These are phyloP conservation scores for Microdochium paspali DNA, from an alignment of 2,329 filamentous ascomycete genomes.

Conservation along the genomic window DNA sequence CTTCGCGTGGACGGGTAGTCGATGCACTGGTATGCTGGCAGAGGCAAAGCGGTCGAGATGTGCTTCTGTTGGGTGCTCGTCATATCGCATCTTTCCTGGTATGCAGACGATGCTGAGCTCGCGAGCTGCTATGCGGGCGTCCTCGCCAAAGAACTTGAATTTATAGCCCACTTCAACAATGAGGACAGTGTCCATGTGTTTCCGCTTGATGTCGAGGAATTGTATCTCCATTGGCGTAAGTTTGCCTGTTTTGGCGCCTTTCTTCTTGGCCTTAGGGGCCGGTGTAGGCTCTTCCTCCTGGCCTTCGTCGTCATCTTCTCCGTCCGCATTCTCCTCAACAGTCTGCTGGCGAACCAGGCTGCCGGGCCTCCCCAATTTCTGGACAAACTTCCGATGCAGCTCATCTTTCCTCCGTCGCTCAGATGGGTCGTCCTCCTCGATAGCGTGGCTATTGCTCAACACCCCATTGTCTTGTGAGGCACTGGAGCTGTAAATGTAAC, in stretches of 20 bases:
- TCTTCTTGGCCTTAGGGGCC: slow-evolving; percentile 52
- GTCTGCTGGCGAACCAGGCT: slow-evolving; percentile 56
- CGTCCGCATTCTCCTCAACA: slow-evolving; percentile 42
- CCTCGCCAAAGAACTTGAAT: slow-evolving; percentile 93
- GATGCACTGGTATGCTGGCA: slow-evolving; percentile 87
- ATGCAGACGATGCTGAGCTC: slow-evolving; percentile 94
- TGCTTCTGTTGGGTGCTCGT: slow-evolving; percentile 88
- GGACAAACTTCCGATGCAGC: slow-evolving; percentile 77
- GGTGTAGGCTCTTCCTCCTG: slow-evolving; percentile 41
- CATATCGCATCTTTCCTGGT: slow-evolving; percentile 87
- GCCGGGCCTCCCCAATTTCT: slow-evolving; percentile 80
- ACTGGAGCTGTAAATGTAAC: slow-evolving; percentile 39
- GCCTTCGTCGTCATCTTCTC: slow-evolving; percentile 47
- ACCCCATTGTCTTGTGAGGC: slow-evolving; percentile 23
- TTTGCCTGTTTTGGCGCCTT: slow-evolving; percentile 61
- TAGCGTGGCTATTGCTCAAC: slow-evolving; percentile 25
- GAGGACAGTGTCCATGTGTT: slow-evolving; percentile 80
- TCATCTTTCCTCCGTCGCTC: slow-evolving; percentile 53
- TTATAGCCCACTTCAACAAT: slow-evolving; percentile 97
- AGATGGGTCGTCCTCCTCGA: slow-evolving; percentile 39
- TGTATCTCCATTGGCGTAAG: slow-evolving; percentile 93
- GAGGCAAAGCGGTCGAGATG: slow-evolving; percentile 89
- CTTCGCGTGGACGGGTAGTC: slow-evolving; percentile 88
- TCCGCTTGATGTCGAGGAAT: slow-evolving; percentile 85
- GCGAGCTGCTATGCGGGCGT: slow-evolving; percentile 81